Evolutionary conservation across 805 yeast species (phyloP), one percentile per base, ranked within the genome.

Genomic region (Clavispora asparagi): DNA sequence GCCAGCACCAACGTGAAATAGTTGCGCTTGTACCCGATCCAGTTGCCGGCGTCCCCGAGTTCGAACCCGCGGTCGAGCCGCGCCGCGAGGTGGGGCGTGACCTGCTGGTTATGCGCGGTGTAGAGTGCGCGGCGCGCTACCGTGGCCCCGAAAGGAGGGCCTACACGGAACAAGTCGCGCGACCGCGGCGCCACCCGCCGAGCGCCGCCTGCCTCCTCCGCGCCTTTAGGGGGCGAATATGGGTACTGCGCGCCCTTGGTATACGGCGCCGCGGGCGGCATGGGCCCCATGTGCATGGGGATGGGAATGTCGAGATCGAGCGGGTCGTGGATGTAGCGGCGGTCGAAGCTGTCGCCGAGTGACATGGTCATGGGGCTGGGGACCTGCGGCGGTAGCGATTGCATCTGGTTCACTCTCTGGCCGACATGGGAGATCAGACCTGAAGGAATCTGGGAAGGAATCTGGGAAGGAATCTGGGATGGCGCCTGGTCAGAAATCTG

Each of bases 1-100:
- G 84, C 58, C 1, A 83, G 73, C 4, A 83, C 86, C 44, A 83
- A 62, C 0, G 88, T 78, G 60, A 83, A 81, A 60, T 83, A 83
- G 54, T 83, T 83, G 53, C 89, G 67, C 56, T 82, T 83, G 60
- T 83, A 83, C 0, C 88, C 87, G 11, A 83, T 77, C 89, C 90
- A 83, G 41, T 59, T 55, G 3, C 49, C 51, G 5, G 17, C 30
- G 4, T 55, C 51, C 12, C 51, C 42, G 23, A 53, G 30, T 39
- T 61, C 62, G 33, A 61, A 59, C 5, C 65, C 65, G 4, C 64
- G 49, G 44, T 61, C 65, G 9, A 61, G 54, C n/a, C 65, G 54
- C 6, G 63, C 62, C 4, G 35, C 19, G n/a, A 61, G 47, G 5
- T 12, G 17, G 5, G 59, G 56, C 16, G 29, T 42, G 6, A 41